Percentiles rank a stretch among this genome's conserved stretches.
Conservation (phyloP, 2,329 filamentous ascomycete genomes). For the Alternaria hordeiaustralica region DNA sequence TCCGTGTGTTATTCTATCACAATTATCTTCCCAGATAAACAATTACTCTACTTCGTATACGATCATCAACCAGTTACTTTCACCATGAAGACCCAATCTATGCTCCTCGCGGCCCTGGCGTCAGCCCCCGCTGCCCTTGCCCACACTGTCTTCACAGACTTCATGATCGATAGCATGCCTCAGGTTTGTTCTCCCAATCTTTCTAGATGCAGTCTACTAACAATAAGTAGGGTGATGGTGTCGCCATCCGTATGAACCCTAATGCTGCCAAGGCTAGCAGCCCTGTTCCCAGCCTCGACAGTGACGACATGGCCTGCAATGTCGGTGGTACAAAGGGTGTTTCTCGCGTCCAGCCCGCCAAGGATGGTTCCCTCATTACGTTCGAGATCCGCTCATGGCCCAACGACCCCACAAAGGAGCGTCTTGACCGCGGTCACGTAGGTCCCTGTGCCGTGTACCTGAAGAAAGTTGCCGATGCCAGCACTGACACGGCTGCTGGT, state of each 20-base stretch:
- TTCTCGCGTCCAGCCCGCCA: conserved; percentile 54
- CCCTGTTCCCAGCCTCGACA: conserved; percentile 65
- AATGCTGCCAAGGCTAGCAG: conserved; percentile 59
- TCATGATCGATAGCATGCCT: conserved; percentile 42
- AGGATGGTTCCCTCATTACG: conserved; percentile 64
- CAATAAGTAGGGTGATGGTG: conserved; percentile 67
- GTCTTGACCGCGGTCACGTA: conserved; percentile 67
- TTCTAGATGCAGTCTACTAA: conserved; percentile 25
- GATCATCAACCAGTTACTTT: conserved; percentile 3
- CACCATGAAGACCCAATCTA: conserved; percentile 45
- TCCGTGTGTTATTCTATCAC: conserved; percentile 34
- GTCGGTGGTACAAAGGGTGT: conserved; percentile 58
- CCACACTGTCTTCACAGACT: conserved; percentile 46
- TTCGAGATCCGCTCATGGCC: conserved; percentile 72
- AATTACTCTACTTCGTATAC: conserved; percentile 1
- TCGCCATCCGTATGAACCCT: conserved; percentile 72
- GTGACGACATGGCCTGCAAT: conserved; percentile 72
- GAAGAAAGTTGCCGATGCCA: conserved; percentile 69
- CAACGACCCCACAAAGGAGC: conserved; percentile 60
- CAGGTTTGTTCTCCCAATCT: conserved; percentile 27
- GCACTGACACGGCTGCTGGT: conserved; percentile 59
- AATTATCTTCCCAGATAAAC: conserved; percentile 3
- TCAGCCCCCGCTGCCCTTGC: conserved; percentile 41
- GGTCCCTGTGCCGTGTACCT: conserved; percentile 77
- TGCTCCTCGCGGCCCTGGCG: conserved; percentile 42